Conservation (phyloP, 75 land plant genomes). For the Pseudotsuga menziesii region DNA sequence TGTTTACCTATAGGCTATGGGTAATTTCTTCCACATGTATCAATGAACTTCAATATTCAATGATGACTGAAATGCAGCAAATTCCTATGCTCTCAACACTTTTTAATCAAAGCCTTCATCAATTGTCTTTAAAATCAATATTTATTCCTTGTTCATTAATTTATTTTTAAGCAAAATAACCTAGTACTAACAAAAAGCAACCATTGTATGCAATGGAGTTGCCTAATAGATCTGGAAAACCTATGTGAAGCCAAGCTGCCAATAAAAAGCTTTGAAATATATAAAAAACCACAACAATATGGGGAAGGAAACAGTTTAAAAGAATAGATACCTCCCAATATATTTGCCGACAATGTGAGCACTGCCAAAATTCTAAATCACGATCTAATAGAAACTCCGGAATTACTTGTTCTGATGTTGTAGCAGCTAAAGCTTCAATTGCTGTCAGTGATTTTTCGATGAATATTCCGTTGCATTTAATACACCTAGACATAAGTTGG, state of each 20-base stretch:
- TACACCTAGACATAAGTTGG: constrained; percentile 92
- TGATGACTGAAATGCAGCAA: too few relatives aligned
- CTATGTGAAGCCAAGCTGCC: neutral
- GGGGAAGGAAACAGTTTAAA: neutral
- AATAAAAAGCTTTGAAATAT: neutral
- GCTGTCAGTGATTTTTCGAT: constrained; percentile 69
- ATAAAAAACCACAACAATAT: neutral
- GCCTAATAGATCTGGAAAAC: neutral
- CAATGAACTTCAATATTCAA: too few relatives aligned
- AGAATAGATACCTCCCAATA: constrained; percentile 87
- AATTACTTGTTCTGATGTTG: constrained; percentile 69
- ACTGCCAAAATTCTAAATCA: constrained; percentile 90
- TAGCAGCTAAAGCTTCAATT: constrained; percentile 80
- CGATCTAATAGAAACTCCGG: constrained; percentile 48
- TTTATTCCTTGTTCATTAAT: neutral
- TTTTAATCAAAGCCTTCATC: too few relatives aligned
- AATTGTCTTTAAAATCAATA: too few relatives aligned
- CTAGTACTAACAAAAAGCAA: neutral
- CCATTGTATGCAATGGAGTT: neutral
- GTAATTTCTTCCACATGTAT: too few relatives aligned
- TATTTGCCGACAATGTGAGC: constrained; percentile 79
- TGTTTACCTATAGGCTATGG: too few relatives aligned
- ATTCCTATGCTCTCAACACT: too few relatives aligned
- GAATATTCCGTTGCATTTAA: constrained; percentile 94
- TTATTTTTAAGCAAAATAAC: neutral